Percentiles rank a stretch among this genome's conserved stretches.
These are phyloP conservation scores for Chloromonas sp. DNA, from an alignment of 163 green algal species.

Conservation along the genomic window DNA sequence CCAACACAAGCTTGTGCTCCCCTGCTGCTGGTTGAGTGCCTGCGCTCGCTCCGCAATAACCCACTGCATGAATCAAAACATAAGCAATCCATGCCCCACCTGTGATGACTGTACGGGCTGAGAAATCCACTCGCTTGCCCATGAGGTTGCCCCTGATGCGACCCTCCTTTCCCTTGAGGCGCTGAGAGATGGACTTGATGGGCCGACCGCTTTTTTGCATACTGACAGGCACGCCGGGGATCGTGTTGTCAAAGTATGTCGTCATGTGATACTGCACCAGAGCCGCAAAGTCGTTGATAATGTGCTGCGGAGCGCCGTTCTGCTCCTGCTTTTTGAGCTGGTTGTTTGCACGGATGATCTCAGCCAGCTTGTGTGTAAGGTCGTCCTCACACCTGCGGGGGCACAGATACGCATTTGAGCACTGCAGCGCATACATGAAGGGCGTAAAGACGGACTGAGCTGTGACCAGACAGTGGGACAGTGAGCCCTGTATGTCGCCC, in stretches of 20 bases:
- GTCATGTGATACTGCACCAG: slow-evolving; percentile 95
- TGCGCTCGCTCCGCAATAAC: too few relatives aligned
- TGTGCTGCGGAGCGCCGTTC: slow-evolving; percentile 87
- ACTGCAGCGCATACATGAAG: too few relatives aligned
- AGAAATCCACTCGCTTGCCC: slow-evolving; percentile 99
- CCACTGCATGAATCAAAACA: background rate
- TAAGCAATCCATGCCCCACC: slow-evolving; percentile 3
- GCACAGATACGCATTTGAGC: too few relatives aligned
- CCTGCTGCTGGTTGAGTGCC: too few relatives aligned
- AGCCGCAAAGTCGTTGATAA: slow-evolving; percentile 80
- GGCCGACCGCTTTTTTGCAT: slow-evolving; percentile 61
- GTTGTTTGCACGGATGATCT: slow-evolving; percentile 95
- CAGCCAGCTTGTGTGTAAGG: slow-evolving; percentile 93
- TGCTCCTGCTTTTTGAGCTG: slow-evolving; percentile 78
- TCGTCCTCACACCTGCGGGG: slow-evolving; percentile 88
- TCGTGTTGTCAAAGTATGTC: slow-evolving; percentile 97
- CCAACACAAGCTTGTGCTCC: too few relatives aligned
- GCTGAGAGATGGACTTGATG: slow-evolving; percentile 96
- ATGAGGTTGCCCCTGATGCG: slow-evolving; percentile 98
- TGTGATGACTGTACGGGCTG: slow-evolving; percentile 93
- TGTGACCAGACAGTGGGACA: too few relatives aligned
- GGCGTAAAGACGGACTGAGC: too few relatives aligned
- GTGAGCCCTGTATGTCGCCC: too few relatives aligned
- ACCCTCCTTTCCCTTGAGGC: slow-evolving; percentile 89
- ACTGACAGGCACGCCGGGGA: slow-evolving; percentile 52